Percentiles rank a stretch among this genome's conserved stretches.
phyloP scores from a whole-genome alignment of 768 basidiomycete species.

The Macrocybe gigantea region DNA sequence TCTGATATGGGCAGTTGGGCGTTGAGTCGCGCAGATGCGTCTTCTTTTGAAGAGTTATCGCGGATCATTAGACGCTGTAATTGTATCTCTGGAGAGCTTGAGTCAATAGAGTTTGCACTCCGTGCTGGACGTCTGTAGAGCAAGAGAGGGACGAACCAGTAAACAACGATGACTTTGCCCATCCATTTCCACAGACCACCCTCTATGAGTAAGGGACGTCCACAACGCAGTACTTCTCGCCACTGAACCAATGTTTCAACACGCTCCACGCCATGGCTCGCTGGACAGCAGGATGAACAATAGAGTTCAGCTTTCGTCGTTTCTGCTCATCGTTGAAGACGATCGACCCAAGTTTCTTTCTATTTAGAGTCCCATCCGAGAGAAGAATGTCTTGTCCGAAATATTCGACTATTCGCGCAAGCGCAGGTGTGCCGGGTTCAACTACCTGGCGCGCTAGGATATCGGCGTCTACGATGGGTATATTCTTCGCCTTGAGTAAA shows the following conservation, averaged over 20 bases:
- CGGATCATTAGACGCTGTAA: constrained; percentile 77
- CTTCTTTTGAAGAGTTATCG: constrained; percentile 57
- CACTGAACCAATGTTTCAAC: constrained; percentile 65
- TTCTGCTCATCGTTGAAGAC: constrained; percentile 76
- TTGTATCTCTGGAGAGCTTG: constrained; percentile 78
- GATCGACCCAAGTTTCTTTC: constrained; percentile 77
- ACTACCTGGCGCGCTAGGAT: constrained; percentile 82
- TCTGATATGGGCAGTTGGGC: constrained; percentile 76
- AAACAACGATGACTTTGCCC: constrained; percentile 81
- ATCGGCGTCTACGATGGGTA: constrained; percentile 95
- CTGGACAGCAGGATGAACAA: constrained; percentile 90
- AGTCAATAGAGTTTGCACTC: background rate
- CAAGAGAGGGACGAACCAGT: constrained; percentile 55
- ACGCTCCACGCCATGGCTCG: constrained; percentile 69
- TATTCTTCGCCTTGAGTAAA: constrained; percentile 53
- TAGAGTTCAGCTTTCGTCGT: constrained; percentile 69
- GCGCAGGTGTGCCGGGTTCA: constrained; percentile 72
- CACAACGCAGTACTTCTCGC: constrained; percentile 73
- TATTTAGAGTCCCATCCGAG: constrained; percentile 68
- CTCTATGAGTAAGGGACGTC: constrained; percentile 95
- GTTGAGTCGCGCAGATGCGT: constrained; percentile 68
- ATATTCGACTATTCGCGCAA: constrained; percentile 54
- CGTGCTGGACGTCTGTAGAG: background rate
- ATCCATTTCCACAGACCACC: constrained; percentile 80
- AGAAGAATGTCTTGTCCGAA: constrained; percentile 72